Conservation (phyloP, 2,329 filamentous ascomycete species). For the Alternaria incomplexa region DNA sequence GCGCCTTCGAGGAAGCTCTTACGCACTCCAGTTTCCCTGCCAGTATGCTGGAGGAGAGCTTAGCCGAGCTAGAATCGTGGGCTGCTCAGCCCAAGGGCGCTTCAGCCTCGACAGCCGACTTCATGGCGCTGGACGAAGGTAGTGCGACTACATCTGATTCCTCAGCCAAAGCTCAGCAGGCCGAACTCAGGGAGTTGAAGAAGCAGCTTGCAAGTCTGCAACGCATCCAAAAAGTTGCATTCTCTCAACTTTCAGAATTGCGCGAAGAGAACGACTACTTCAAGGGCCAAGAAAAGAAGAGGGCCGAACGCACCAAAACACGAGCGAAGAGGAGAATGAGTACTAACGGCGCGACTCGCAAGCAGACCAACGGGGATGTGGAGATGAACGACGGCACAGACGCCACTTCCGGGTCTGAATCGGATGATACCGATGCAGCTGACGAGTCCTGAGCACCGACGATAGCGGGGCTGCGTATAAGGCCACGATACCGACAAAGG, state of each 20-base stretch:
- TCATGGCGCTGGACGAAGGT: constrained; percentile 28
- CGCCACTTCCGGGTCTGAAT: constrained; percentile 27
- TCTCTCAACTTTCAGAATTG: constrained; percentile 53
- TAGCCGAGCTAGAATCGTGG: constrained; percentile 45
- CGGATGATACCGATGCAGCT: constrained; percentile 15
- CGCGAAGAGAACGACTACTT: constrained; percentile 50
- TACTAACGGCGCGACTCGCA: constrained; percentile 23
- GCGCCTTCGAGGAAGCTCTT: constrained; percentile 50
- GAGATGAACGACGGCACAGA: constrained; percentile 35
- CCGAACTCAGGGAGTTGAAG: constrained; percentile 45
- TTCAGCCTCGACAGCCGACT: constrained; percentile 40
- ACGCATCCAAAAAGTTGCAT: constrained; percentile 53
- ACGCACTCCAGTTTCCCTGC: constrained; percentile 52
- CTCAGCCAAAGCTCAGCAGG: constrained; percentile 16
- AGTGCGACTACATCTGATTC: constrained; percentile 1
- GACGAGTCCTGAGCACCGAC: constrained; percentile 13
- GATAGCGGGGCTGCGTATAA: background rate
- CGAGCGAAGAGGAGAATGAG: constrained; percentile 28
- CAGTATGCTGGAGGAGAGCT: constrained; percentile 47
- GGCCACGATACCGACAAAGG: background rate
- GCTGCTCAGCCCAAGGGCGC: constrained; percentile 22
- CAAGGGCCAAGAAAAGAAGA: constrained; percentile 38
- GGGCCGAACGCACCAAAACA: constrained; percentile 27
- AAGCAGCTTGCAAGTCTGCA: constrained; percentile 53
- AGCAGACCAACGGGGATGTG: constrained; percentile 29